Evolutionary conservation across 2,329 filamentous ascomycete species (phyloP).

Genomic region (Penicillium sp.): DNA sequence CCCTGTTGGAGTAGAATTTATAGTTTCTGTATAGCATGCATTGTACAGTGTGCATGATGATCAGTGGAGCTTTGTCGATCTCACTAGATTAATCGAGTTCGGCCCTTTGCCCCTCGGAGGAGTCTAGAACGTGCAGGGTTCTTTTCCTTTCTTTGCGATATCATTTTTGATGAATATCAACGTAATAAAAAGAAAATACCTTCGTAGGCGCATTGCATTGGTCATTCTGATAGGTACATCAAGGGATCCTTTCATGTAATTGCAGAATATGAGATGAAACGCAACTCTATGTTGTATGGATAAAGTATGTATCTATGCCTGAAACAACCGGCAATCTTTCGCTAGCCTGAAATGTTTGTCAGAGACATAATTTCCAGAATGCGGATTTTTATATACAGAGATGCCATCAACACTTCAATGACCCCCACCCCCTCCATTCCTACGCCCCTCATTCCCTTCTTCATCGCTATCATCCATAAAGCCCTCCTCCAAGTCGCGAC

Average conservation of each 20-base stretch:
- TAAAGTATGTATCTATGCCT: not conserved
- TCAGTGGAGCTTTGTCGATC: constrained; percentile 5
- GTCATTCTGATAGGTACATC: too few species aligned
- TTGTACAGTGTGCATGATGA: not conserved
- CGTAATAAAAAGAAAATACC: too few species aligned
- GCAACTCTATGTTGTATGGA: not conserved
- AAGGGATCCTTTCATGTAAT: too few species aligned
- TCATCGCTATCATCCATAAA: constrained; percentile 73
- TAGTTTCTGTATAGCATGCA: not conserved
- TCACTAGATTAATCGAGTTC: not conserved
- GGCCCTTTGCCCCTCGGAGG: not conserved
- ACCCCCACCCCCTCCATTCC: constrained; percentile 22
- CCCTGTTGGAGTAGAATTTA: not conserved
- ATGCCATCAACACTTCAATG: constrained; percentile 11
- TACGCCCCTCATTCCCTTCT: constrained; percentile 41
- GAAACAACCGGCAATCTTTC: not conserved
- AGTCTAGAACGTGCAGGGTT: not conserved
- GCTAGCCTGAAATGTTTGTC: not conserved
- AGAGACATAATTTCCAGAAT: not conserved
- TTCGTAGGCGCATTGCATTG: too few species aligned
- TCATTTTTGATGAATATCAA: not conserved
- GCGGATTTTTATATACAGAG: not conserved
- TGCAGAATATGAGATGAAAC: not conserved
- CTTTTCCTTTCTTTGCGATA: not conserved
- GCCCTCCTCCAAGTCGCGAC: constrained; percentile 74